Evolutionary conservation across 1,139 yeast genomes (phyloP), one percentile per base, ranked within the genome.

Genomic region (Dujonia santamariae): DNA sequence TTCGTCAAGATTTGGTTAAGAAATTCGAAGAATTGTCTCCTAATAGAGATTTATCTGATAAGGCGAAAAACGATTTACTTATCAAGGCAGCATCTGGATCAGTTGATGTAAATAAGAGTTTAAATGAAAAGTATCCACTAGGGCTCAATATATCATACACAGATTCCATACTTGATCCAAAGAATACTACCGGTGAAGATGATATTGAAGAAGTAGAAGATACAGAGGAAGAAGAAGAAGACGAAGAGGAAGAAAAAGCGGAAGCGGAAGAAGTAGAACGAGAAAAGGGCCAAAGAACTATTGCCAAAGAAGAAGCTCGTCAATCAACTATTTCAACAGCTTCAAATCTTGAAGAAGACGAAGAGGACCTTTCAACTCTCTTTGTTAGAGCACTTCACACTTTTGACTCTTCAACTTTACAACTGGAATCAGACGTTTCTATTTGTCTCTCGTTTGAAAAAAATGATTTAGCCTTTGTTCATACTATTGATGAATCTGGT

Each of bases 401-500:
- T 2, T 90, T 90, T 53, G 88, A 85, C 50, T 74, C 96, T 0
- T 51, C 75, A 0, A 64, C 87, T 1, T 63, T 87, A 34, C 80
- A 80, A 48, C 67, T 80, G 15, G 74, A 73, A 38, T 75, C 76
- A 43, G 95, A 79, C 43, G 74, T 85, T 2, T 76, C 88, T 1
- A 84, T 87, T 27, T 92, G 97, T 56, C 67, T 92, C 19, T 81
- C 95, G 1, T 90, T 92, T 54, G 78, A 76, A 19, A 82, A 78
- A 47, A 78, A 80, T 42, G 97, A 88, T 48, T 64, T 87, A 38
- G 95, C 92, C 0, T 83, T 87, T 53, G 85, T 92, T 6, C 96
- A 90, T 54, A 78, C 90, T 7, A 78, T 88, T 20, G 97, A 92
- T 56, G 81, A 85, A 36, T 83, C 96, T 13, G 98, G 97, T 2